Conservation (phyloP, 768 basidiomycete genomes). For the Suillus subalutaceus region DNA sequence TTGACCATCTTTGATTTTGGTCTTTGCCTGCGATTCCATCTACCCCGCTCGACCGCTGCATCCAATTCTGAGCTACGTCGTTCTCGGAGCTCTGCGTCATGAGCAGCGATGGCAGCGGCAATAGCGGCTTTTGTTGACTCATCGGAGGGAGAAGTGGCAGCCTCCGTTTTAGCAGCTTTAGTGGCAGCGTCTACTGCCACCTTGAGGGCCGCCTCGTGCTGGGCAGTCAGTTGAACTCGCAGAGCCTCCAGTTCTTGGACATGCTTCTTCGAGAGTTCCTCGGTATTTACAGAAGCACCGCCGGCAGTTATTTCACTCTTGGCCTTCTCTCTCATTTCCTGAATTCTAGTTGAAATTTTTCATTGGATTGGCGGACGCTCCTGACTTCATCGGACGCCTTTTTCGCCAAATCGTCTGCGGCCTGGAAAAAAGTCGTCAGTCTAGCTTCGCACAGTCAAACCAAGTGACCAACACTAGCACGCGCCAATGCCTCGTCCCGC, state of each 20-base stretch:
- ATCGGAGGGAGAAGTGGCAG: constrained; percentile 31
- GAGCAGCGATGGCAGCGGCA: constrained; percentile 49
- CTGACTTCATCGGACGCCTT: constrained; percentile 48
- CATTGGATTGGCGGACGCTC: constrained; percentile 41
- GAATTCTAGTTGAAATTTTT: constrained; percentile 62
- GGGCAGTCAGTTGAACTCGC: constrained; percentile 52
- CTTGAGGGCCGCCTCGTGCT: constrained; percentile 58
- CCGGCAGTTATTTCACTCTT: constrained; percentile 45
- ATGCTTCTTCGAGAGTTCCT: constrained; percentile 55
- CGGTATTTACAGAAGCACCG: constrained; percentile 24
- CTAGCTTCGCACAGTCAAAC: background rate
- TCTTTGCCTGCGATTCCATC: constrained; percentile 63
- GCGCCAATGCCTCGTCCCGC: constrained; percentile 61
- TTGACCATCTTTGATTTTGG: constrained; percentile 72
- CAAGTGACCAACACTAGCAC: constrained; percentile 51
- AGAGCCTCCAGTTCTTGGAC: constrained; percentile 60
- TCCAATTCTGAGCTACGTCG: constrained; percentile 59
- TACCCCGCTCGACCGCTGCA: constrained; percentile 68
- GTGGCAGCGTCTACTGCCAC: constrained; percentile 53
- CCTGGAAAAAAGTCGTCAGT: constrained; percentile 28
- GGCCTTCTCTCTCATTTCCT: constrained; percentile 54
- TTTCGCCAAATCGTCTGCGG: constrained; percentile 44
- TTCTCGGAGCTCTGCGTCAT: constrained; percentile 48
- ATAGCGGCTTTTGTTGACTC: constrained; percentile 48
- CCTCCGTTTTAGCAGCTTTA: constrained; percentile 40